Evolutionary conservation across 2,329 filamentous ascomycete species (phyloP).

Genomic region (Tympanopsis confertula): DNA sequence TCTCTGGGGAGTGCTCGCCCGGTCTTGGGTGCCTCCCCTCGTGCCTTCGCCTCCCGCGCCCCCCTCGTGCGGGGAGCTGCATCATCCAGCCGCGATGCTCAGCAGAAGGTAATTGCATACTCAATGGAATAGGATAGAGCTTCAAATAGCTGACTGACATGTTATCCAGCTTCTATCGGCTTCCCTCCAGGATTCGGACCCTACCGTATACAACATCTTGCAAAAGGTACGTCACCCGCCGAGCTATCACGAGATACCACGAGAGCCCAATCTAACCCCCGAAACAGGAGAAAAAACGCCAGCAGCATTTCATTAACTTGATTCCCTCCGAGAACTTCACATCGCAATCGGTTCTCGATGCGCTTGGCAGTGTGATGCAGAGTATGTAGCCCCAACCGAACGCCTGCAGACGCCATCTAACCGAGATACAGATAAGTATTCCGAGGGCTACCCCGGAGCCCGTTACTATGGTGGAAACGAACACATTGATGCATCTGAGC

Average conservation of each 20-base stretch:
- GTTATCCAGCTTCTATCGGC: conserved; percentile 40
- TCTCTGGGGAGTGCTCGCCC: conserved; percentile 16
- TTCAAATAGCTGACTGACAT: background rate
- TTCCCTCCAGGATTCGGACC: conserved; percentile 46
- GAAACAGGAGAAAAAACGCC: conserved; percentile 75
- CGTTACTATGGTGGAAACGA: conserved; percentile 96
- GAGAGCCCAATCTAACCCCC: too few species aligned
- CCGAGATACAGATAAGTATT: conserved; percentile 71
- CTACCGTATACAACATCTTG: conserved; percentile 47
- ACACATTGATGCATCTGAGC: conserved; percentile 84
- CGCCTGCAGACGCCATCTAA: conserved; percentile 15
- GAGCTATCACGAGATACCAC: too few species aligned
- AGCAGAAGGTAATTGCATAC: conserved; percentile 21
- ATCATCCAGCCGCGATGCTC: conserved; percentile 22
- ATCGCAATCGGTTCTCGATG: conserved; percentile 82
- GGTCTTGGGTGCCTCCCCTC: conserved; percentile 5
- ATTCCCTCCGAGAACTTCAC: conserved; percentile 96
- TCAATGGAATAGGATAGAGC: background rate
- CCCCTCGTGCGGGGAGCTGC: conserved; percentile 22
- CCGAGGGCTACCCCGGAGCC: conserved; percentile 91
- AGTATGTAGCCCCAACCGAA: conserved; percentile 36
- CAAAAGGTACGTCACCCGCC: conserved; percentile 34
- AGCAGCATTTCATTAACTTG: conserved; percentile 97
- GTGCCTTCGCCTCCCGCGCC: conserved; percentile 6
- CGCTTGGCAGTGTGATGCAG: conserved; percentile 87